Base-by-base conservation (phyloP, 352 stramenopile species). In the Detonula confervacea region DNA sequence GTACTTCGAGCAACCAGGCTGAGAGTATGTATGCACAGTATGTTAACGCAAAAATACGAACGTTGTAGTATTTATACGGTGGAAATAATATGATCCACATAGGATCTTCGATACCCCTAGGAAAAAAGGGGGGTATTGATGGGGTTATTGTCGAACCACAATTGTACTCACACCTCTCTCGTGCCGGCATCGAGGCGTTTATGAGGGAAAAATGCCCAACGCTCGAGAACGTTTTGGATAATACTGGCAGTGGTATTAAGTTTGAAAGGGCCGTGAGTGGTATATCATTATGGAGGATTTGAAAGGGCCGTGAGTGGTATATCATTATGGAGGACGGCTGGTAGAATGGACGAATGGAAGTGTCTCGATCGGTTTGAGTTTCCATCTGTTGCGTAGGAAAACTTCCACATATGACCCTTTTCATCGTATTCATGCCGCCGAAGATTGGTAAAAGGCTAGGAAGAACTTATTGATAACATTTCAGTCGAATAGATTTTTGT, bases 281-380 rank as follows among this genome's bases (percentile, higher is more conserved):
- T 22, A 70, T 83, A 60, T 71, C 61, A 2, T 63, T 83, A 18
- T 80, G 75, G 75, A 73, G 39, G 22, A 20, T 77, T 82, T 64
- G 54, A 46, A 11, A 55, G 73, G 8, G 55, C 51, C 46, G 57
- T 80, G 18, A 66, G 39, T 69, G 67, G 67, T 22, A 70, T 83
- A 60, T 71, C 61, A 2, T 63, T 83, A 18, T 80, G 75, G 75
- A 73, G 39, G 22, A 80, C 75, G 44, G 54, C n/a, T 55, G 75
- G 75, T 9, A 67, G 8, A 6, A 83, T 83, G 61, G 9, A 4
- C 55, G 49, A 80, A 11, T 83, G 67, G 68, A 67, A 69, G 22
- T 74, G 61, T 39, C 51, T 80, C 22, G 68, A 80, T 75, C 55
- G 62, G 44, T 61, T 70, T 56, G 56, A 68, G 22, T 74, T 80